A percentile compares a stretch with the other conserved stretches of the same genome.
Conservation (phyloP, 2,329 filamentous ascomycete genomes). For the Aspergillus udagawae region DNA sequence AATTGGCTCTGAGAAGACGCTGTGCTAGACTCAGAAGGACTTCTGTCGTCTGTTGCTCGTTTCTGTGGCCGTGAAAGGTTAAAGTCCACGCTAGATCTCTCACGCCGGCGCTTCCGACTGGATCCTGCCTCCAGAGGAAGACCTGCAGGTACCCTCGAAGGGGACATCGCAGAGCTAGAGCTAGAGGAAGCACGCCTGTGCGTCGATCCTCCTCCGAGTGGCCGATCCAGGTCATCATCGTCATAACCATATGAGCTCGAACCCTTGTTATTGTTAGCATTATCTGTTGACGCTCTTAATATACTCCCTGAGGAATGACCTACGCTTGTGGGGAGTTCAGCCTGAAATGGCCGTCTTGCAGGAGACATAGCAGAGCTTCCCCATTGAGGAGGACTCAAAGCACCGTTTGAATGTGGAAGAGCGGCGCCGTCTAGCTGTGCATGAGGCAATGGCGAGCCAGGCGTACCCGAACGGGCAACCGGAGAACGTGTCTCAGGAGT, state of each 20-base stretch:
- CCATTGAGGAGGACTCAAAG: neutral
- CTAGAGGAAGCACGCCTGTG: neutral
- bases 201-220: neutral
- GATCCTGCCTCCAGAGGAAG: slow-evolving; percentile 1
- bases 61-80: slow-evolving; percentile 8
- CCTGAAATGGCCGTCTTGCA: neutral
- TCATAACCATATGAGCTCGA: neutral
- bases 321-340: neutral
- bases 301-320: neutral
- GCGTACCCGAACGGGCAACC: neutral
- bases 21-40: neutral
- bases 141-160: neutral
- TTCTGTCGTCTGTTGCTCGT: slow-evolving; percentile 3
- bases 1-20: neutral
- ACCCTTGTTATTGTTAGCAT: neutral
- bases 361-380: slow-evolving; percentile 7
- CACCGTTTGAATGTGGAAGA: neutral
- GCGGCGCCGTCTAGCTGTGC: slow-evolving; percentile 16
- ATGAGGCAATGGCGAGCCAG: neutral
- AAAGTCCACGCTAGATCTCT: slow-evolving; percentile 2
- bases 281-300: neutral
- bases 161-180: neutral
- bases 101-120: slow-evolving; percentile 14
- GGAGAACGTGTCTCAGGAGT: slow-evolving; percentile 1
- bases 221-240: neutral